Percentiles rank a stretch among this genome's conserved stretches.
Conservation (phyloP, 139 green algal species). For the Pleodorina starrii region DNA sequence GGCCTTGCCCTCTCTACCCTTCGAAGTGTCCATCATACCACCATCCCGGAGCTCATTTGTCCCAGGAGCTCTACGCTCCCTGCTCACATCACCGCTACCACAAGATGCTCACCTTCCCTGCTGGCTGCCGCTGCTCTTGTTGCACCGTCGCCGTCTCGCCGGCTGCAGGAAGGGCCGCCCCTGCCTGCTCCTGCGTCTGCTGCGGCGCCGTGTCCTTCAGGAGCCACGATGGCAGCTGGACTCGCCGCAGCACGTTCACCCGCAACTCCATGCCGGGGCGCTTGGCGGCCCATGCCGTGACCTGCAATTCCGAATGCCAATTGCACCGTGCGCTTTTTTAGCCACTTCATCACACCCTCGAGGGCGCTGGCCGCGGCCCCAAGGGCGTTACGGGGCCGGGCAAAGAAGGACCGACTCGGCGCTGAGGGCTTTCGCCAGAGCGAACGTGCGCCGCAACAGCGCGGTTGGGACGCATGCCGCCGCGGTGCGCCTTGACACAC, state of each 20-base stretch:
- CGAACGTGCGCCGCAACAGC: too few relatives aligned
- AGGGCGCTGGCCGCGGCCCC: too few relatives aligned
- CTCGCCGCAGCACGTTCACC: constrained; percentile 25
- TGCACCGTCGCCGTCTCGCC: background rate
- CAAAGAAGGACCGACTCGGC: too few relatives aligned
- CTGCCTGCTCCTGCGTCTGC: background rate
- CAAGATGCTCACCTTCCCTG: background rate
- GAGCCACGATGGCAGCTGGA: constrained; percentile 41
- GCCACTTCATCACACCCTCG: too few relatives aligned
- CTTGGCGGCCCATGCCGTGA: constrained; percentile 35
- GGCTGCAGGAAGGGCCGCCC: background rate
- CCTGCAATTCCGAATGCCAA: constrained; percentile 30
- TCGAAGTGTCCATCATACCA: background rate
- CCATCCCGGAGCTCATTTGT: background rate
- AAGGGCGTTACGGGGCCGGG: too few relatives aligned
- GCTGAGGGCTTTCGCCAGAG: too few relatives aligned
- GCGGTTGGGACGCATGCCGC: too few relatives aligned
- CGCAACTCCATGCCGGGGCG: constrained; percentile 54
- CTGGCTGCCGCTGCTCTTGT: constrained; percentile 36
- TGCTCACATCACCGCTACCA: background rate
- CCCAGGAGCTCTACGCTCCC: background rate
- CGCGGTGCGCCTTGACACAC: too few relatives aligned
- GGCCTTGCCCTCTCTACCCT: background rate
- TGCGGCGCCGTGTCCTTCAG: background rate
- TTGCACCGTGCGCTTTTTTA: too few relatives aligned